phyloP scores from a whole-genome alignment of 1,284 basidiomycete genomes.

The Sporisorium iseilematis-ciliati region DNA sequence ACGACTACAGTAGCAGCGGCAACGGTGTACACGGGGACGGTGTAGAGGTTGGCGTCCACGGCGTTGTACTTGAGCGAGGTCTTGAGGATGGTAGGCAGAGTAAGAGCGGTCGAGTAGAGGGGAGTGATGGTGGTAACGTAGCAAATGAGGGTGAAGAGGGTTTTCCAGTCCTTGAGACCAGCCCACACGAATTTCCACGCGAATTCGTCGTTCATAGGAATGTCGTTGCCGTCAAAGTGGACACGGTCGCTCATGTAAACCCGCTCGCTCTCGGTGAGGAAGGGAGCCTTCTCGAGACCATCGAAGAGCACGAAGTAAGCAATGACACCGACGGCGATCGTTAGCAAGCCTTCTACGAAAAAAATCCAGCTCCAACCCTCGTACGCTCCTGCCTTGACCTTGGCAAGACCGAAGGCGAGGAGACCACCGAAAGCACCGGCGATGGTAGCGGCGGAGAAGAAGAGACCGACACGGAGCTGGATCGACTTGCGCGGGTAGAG shows the following conservation, averaged over 20 bases:
- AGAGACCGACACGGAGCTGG: constrained; percentile 57
- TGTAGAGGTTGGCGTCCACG: constrained; percentile 67
- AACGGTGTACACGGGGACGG: constrained; percentile 71
- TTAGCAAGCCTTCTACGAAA: constrained; percentile 73
- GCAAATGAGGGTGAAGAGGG: constrained; percentile 53
- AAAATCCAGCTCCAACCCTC: constrained; percentile 67
- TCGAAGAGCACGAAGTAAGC: constrained; percentile 62
- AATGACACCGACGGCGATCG: constrained; percentile 70
- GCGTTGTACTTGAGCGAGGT: constrained; percentile 58
- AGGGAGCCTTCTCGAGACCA: constrained; percentile 51
- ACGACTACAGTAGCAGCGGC: constrained; percentile 68
- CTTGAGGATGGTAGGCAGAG: constrained; percentile 59
- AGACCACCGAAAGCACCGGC: constrained; percentile 73
- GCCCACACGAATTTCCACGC: constrained; percentile 55
- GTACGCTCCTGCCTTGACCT: constrained; percentile 57
- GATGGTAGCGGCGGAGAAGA: constrained; percentile 69
- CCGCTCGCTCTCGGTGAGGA: constrained; percentile 55
- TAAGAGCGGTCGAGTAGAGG: constrained; percentile 61
- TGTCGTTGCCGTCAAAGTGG: constrained; percentile 55
- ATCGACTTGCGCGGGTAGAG: constrained; percentile 54
- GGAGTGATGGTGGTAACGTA: constrained; percentile 60
- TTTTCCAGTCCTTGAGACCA: constrained; percentile 63
- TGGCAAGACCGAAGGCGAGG: constrained; percentile 53
- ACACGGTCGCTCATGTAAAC: constrained; percentile 53
- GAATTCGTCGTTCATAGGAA: constrained; percentile 61